Percentiles rank a stretch among this genome's conserved stretches.
Evolutionary conservation across 768 basidiomycete genomes (phyloP).

Genomic region (Mycena polygramma): DNA sequence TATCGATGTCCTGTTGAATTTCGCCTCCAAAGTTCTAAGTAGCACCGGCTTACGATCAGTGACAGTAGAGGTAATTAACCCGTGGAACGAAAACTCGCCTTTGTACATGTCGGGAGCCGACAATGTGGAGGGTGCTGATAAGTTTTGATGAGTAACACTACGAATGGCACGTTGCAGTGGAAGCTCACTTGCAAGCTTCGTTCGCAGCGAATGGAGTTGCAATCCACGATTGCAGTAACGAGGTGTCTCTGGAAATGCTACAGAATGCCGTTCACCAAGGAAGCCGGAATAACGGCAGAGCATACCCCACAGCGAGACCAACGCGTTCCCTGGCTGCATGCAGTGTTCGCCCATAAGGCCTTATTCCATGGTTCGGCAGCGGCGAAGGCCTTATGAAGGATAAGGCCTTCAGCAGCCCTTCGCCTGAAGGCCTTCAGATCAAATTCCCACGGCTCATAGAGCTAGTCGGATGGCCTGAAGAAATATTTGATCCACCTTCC

Average conservation of each 20-base stretch:
- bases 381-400: no score
- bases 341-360: no score
- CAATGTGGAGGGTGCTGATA: constrained; percentile 58
- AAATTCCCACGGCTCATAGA: no score
- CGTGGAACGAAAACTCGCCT: constrained; percentile 46
- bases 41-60: background rate
- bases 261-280: background rate
- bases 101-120: constrained; percentile 52
- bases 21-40: constrained; percentile 67
- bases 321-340: constrained; percentile 62
- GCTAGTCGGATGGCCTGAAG: no score
- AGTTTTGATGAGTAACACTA: background rate
- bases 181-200: constrained; percentile 43
- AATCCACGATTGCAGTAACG: constrained; percentile 67
- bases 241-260: constrained; percentile 67
- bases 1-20: constrained; percentile 62
- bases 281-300: constrained; percentile 7
- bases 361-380: no score
- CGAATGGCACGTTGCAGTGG: no score
- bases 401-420: no score
- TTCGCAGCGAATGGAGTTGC: constrained; percentile 61
- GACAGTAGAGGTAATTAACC: no score
- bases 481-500: no score
- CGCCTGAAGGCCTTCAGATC: no score
- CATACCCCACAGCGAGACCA: constrained; percentile 65